Base-by-base conservation (phyloP, 352 stramenopile genomes). In the Globisporangium takayamanum region DNA sequence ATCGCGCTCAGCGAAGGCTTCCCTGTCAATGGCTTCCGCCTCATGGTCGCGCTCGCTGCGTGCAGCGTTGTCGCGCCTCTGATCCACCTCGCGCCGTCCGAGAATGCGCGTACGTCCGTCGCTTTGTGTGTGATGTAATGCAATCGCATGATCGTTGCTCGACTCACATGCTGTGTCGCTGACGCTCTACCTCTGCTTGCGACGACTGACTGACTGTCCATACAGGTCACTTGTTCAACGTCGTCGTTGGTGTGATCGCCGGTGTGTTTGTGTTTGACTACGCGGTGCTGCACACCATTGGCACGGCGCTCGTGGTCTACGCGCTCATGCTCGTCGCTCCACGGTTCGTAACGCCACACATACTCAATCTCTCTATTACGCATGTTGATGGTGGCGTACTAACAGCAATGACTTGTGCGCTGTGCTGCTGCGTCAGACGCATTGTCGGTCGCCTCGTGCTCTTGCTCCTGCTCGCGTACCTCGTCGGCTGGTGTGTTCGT, bases 231-330 rank as follows among this genome's bases (percentile, higher is more conserved):
- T 51, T 86, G 61, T 88, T 90, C 42, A 92, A 90, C 58, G 66
- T 87, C 25, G 57, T 68, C 22, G 59, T 74, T n/a, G 85, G 85
- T 11, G 50, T 92, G 18, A 79, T 77, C 49, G 78, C 66, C 0
- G 85, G 82, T 28, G 63, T 77, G 45, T 94, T 92, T 48, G 85
- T 94, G 37, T 94, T 92, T 52, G 85, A 91, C 62, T 76, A 72
- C 59, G 84, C 78, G 5, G 74, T 94, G 55, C 49, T 92, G 54
- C 85, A 94, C 67, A 84, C 80, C 14, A 62, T 94, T 26, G 76
- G 65, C 53, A 86, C 80, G 50, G 72, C 73, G 12, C 25, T 74
- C 41, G 67, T 67, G 1, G 80, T 90, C 30, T 94, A 94, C 68
- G 30, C 79, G 54, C 69, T 94, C 36, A 81, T 94, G 74, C 58